phyloP scores from a whole-genome alignment of 2,329 filamentous ascomycete species.

The Paradendryphiella salina region DNA sequence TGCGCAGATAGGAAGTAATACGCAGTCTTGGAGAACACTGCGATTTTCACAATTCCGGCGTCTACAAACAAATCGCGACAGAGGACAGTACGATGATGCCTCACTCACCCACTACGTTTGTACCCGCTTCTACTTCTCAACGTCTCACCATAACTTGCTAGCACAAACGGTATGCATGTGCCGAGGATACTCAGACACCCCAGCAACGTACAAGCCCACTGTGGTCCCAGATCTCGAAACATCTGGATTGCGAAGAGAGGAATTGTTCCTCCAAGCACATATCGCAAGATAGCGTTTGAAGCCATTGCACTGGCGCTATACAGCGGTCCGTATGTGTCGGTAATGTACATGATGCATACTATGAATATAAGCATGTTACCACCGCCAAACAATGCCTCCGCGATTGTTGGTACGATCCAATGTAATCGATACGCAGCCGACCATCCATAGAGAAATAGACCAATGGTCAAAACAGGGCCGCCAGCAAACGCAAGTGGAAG shows the following conservation, averaged over 20 bases:
- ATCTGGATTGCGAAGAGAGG: conserved; percentile 63
- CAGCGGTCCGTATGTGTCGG: conserved; percentile 53
- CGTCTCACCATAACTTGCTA: conserved; percentile 18
- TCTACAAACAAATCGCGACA: too few species aligned
- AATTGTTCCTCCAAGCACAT: conserved; percentile 60
- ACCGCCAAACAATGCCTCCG: conserved; percentile 19
- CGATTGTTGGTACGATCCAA: conserved; percentile 47
- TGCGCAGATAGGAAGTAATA: too few species aligned
- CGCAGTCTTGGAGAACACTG: too few species aligned
- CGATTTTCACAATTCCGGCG: too few species aligned
- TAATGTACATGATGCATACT: conserved; percentile 16
- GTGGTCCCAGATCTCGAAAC: conserved; percentile 11
- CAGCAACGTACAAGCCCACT: conserved; percentile 18
- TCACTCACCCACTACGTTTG: background rate
- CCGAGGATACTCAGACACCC: conserved; percentile 14
- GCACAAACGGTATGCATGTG: conserved; percentile 14
- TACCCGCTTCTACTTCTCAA: conserved; percentile 22
- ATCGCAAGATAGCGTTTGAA: conserved; percentile 63
- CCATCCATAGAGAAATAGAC: conserved; percentile 50
- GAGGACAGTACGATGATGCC: background rate
- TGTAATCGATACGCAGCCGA: conserved; percentile 41
- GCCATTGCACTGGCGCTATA: conserved; percentile 62
- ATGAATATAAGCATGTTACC: conserved; percentile 14
- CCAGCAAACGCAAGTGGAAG: conserved; percentile 44
- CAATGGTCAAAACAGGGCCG: conserved; percentile 36